Percentiles rank a stretch among this genome's conserved stretches.
Conservation (phyloP, 345 rosid genomes). For the Eutrema japonicum region DNA sequence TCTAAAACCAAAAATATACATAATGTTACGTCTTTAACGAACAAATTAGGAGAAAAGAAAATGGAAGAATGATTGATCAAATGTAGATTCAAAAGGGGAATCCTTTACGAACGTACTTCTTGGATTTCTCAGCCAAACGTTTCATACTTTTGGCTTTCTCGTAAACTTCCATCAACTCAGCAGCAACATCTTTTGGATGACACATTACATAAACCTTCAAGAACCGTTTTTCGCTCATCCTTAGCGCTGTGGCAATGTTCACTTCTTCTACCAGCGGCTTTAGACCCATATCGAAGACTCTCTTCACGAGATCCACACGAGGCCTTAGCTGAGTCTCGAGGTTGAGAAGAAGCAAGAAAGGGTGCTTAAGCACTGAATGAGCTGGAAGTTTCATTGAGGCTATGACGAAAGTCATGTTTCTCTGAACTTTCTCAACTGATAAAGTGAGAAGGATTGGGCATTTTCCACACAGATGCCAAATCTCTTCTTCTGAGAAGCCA, state of each 20-base stretch:
- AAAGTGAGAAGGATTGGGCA: constrained; percentile 58
- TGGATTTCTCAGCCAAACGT: constrained; percentile 70
- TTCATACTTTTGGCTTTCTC: constrained; percentile 52
- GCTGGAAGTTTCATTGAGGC: constrained; percentile 73
- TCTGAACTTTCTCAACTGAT: constrained; percentile 78
- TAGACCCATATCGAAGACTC: constrained; percentile 67
- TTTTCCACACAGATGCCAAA: constrained; percentile 63
- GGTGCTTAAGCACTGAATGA: constrained; percentile 51
- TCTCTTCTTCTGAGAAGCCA: constrained; percentile 69
- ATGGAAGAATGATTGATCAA: background rate
- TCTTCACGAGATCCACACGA: constrained; percentile 55
- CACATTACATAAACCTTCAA: constrained; percentile 60
- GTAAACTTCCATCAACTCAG: constrained; percentile 62
- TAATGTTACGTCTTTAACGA: background rate
- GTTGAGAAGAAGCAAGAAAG: constrained; percentile 58
- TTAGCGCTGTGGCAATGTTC: constrained; percentile 51
- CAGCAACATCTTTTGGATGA: constrained; percentile 58
- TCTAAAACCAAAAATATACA: background rate
- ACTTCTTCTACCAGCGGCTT: constrained; percentile 42
- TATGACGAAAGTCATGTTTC: constrained; percentile 76
- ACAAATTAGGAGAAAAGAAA: background rate
- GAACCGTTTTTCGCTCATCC: constrained; percentile 72
- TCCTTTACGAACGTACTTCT: constrained; percentile 51
- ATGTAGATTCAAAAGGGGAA: constrained; percentile 61
- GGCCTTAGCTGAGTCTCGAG: constrained; percentile 68